These are phyloP conservation scores for Yarrowia alimentaria DNA, from an alignment of 805 yeast species.

Conservation along the genomic window DNA sequence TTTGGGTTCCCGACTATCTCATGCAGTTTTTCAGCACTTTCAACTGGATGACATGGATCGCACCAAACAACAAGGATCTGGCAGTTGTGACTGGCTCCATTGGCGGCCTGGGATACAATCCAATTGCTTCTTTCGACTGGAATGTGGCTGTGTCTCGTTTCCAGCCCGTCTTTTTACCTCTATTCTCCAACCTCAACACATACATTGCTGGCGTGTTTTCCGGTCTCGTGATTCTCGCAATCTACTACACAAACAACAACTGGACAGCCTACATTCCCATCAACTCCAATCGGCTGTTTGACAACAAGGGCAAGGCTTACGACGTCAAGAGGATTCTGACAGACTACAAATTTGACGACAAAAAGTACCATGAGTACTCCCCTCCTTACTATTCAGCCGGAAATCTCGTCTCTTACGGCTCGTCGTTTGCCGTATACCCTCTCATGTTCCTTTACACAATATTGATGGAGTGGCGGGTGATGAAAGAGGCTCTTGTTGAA, in stretches of 20 bases:
- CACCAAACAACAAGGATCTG: constrained; percentile 51
- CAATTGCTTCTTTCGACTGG: constrained; percentile 46
- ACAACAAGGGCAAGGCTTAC: constrained; percentile 52
- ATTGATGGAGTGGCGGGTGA: constrained; percentile 28
- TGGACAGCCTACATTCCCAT: constrained; percentile 61
- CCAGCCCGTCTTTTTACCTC: constrained; percentile 30
- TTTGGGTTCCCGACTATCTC: constrained; percentile 67
- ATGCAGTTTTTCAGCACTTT: constrained; percentile 62
- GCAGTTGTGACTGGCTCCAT: constrained; percentile 61
- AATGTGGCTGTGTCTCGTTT: constrained; percentile 35
- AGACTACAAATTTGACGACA: constrained; percentile 42
- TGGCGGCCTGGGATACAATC: constrained; percentile 43
- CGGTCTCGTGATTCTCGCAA: constrained; percentile 44
- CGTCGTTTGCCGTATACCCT: constrained; percentile 53
- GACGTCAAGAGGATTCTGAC: constrained; percentile 48
- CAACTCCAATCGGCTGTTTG: constrained; percentile 50
- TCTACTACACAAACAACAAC: constrained; percentile 57
- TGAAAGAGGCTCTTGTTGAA: constrained; percentile 32
- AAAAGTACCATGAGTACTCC: constrained; percentile 54
- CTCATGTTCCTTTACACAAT: constrained; percentile 38
- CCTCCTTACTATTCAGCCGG: constrained; percentile 66
- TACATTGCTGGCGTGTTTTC: constrained; percentile 30
- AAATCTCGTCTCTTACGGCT: constrained; percentile 47
- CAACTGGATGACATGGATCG: constrained; percentile 61
- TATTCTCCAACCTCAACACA: constrained; percentile 28